Evolutionary conservation across 2,329 filamentous ascomycete species (phyloP), one percentile per base, ranked within the genome.

Genomic region (Colletotrichum neosansevieriae): DNA sequence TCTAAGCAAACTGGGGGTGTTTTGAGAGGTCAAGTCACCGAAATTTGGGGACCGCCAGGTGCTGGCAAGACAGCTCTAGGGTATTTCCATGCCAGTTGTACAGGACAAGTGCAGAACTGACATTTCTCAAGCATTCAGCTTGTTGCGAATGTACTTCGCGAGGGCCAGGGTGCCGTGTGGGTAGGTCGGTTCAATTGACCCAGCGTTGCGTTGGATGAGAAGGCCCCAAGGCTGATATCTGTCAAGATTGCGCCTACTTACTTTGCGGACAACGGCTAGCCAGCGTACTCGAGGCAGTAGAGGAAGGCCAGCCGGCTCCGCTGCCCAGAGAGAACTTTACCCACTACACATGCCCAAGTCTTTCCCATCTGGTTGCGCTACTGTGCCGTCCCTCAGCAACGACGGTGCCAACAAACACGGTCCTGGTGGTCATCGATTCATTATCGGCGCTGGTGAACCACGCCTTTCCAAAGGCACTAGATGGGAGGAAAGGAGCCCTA

Each of bases 41-140:
- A 98, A 79, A 82, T 97, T 57, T 97, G 93, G 87, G 95, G 95
- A 0, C 94, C 94, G 11, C 91, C 93, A 9, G 94, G 94, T 2
- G 88, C 88, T 29, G 95, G 94, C 34, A 98, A 97, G 83, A 97
- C 94, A 4, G 85, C 91, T 12, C 82, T 98, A 73, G 92, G 91
- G 92, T 95, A 84, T 80, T 88, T 80, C 53, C 4, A 13, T 53
- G 29, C 47, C 59, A 66, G 49, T 24, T 70, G 58, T 65, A 58
- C 60, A 67, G 44, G 29, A 32, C 19, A 34, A 7, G 17, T 10
- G 17, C 50, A 71, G 71, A 45, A 63, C 68, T 71, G 34, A 70
- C 38, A 15, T 34, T 58, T 44, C 15, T 19, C 15, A 67, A 95
- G 93, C 40, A 85, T 95, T 73, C 92, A 94, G 76, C 81, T 93